These are phyloP conservation scores for Auricularia heimuer DNA, from an alignment of 768 basidiomycete genomes.

Conservation along the genomic window DNA sequence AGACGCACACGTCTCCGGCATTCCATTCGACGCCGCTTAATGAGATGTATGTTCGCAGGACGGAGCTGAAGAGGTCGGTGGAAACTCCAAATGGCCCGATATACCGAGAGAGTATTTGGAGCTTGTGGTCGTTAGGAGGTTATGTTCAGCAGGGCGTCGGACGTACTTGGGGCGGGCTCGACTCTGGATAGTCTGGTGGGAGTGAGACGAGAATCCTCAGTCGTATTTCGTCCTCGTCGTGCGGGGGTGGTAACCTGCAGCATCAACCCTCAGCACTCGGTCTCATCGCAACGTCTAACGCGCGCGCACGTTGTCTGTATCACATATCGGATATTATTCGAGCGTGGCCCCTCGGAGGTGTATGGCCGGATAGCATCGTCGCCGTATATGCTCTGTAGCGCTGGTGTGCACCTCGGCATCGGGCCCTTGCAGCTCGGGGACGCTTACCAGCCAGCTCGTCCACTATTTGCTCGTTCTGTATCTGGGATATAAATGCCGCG, in stretches of 20 bases:
- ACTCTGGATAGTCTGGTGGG: constrained; percentile 48
- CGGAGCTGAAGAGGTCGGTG: constrained; percentile 59
- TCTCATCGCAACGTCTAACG: background rate
- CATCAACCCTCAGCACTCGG: background rate
- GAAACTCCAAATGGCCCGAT: constrained; percentile 72
- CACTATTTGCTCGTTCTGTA: constrained; percentile 27
- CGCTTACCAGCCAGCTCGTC: constrained; percentile 37
- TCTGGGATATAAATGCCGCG: constrained; percentile 19
- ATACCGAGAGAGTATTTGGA: constrained; percentile 57
- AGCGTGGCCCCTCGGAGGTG: constrained; percentile 15
- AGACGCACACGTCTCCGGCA: constrained; percentile 67
- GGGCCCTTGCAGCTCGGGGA: background rate
- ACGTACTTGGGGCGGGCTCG: constrained; percentile 70
- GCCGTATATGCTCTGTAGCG: constrained; percentile 78
- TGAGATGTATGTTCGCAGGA: constrained; percentile 76
- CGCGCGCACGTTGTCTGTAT: constrained; percentile 49
- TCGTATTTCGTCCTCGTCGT: constrained; percentile 21
- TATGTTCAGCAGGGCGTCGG: constrained; percentile 10
- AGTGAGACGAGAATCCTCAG: constrained; percentile 34
- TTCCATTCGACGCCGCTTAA: constrained; percentile 65
- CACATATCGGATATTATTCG: constrained; percentile 49
- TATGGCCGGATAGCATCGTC: constrained; percentile 50
- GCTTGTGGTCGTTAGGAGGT: constrained; percentile 3
- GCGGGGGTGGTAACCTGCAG: constrained; percentile 40
- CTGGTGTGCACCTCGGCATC: constrained; percentile 23